Percentiles rank a stretch among this genome's conserved stretches.
These are phyloP conservation scores for Dendrobium chrysotoxum DNA, from an alignment of 106 monocot genomes.

Conservation along the genomic window DNA sequence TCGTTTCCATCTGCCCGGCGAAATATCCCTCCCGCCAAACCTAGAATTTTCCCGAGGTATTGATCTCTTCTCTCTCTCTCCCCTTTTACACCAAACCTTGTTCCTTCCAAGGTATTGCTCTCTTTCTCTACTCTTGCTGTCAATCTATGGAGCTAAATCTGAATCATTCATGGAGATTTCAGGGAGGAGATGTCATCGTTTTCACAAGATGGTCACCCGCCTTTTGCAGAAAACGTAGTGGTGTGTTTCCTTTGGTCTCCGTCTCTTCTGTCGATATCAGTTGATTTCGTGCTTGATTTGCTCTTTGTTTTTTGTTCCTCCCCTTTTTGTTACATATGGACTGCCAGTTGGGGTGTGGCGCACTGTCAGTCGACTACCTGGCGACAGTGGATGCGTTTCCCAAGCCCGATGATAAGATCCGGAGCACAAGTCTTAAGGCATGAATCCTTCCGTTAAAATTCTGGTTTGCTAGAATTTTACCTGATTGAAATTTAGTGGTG, in stretches of 20 bases:
- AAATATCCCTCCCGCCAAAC: background rate
- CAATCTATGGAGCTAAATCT: background rate
- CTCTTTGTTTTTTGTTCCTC: background rate
- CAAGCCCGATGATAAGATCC: slow-evolving; percentile 90
- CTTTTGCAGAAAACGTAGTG: slow-evolving; percentile 42
- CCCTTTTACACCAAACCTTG: background rate
- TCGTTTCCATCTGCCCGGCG: background rate
- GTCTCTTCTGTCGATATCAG: background rate
- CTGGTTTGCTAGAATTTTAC: background rate
- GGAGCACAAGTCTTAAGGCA: slow-evolving; percentile 81
- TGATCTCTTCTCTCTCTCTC: background rate
- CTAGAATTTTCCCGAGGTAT: background rate
- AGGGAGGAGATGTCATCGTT: slow-evolving; percentile 37
- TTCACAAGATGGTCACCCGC: slow-evolving; percentile 14
- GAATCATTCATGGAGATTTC: slow-evolving; percentile 7
- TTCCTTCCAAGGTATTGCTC: background rate
- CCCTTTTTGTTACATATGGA: background rate
- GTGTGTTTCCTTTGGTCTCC: slow-evolving; percentile 15
- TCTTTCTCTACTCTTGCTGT: background rate
- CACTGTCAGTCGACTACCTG: slow-evolving; percentile 58
- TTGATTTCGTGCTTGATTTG: background rate
- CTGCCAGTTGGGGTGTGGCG: slow-evolving; percentile 81
- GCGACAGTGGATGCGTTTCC: slow-evolving; percentile 72
- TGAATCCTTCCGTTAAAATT: background rate
- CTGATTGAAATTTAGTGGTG: background rate